These are phyloP conservation scores for Straminergon stramineum DNA, from an alignment of 225 moss, liverwort and hornwort genomes.

Conservation along the genomic window DNA sequence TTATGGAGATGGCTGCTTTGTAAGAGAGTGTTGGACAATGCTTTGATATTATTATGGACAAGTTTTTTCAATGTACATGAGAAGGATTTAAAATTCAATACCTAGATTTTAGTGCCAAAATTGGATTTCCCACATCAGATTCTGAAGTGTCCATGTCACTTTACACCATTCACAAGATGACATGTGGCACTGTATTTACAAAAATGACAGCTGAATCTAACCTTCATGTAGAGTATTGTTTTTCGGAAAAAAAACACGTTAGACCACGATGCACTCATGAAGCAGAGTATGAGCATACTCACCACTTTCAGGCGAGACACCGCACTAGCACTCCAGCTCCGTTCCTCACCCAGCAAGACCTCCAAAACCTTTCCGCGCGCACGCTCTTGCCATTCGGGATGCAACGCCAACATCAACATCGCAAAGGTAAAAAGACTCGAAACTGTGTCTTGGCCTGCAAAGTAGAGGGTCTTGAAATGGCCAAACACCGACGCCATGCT, in stretches of 20 bases:
- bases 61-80: background rate
- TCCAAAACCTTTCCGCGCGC: background rate
- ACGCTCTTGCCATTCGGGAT: constrained; percentile 15
- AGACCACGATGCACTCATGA: background rate
- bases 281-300: background rate
- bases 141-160: background rate
- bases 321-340: background rate
- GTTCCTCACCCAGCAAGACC: background rate
- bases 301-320: background rate
- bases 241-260: background rate
- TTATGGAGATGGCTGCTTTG: background rate
- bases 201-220: no score
- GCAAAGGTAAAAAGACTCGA: background rate
- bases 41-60: background rate
- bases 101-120: background rate
- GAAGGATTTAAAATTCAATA: background rate
- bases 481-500: background rate
- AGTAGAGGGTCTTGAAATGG: constrained; percentile 3
- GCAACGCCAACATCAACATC: constrained; percentile 3
- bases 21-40: background rate
- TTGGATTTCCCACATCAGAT: no score
- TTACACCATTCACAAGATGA: no score
- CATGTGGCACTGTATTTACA: no score
- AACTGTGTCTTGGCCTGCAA: constrained; percentile 9
- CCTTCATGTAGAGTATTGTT: no score